Conservation (phyloP, 352 stramenopile species). For the Blastocystis sp. region DNA sequence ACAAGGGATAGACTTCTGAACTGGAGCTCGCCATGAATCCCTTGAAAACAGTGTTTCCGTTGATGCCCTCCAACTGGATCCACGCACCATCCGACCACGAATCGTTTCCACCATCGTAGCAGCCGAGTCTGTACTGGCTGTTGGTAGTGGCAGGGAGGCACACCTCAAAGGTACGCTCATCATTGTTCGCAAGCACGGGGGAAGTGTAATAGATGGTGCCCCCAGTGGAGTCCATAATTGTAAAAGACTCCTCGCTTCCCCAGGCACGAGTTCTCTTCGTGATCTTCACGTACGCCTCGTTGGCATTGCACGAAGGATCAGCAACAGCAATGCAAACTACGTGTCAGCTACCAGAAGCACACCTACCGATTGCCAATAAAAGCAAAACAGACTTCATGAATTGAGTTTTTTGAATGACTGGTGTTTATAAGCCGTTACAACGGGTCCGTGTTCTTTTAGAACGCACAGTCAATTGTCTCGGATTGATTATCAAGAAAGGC, state of each 20-base stretch:
- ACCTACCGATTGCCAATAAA: not conserved
- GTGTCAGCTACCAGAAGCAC: not conserved
- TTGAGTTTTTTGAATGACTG: not conserved
- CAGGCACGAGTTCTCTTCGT: not conserved
- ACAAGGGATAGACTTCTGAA: not conserved
- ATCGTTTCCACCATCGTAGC: not conserved
- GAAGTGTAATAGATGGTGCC: not conserved
- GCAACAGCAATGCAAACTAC: not conserved
- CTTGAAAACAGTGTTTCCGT: slow-evolving; percentile 2
- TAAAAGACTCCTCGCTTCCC: not conserved
- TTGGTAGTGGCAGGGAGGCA: not conserved
- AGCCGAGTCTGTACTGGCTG: not conserved
- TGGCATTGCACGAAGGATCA: not conserved
- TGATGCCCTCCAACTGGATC: not conserved
- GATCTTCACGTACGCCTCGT: not conserved
- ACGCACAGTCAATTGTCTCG: not conserved
- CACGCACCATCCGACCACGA: not conserved
- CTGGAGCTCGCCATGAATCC: not conserved
- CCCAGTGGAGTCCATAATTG: not conserved
- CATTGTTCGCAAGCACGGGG: not conserved
- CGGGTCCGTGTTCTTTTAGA: not conserved
- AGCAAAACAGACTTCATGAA: not conserved
- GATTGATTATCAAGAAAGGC: not conserved
- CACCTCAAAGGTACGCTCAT: not conserved
- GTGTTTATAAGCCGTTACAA: not conserved